Evolutionary conservation across 805 yeast species (phyloP).

Genomic region (Saccharomyces eubayanus): DNA sequence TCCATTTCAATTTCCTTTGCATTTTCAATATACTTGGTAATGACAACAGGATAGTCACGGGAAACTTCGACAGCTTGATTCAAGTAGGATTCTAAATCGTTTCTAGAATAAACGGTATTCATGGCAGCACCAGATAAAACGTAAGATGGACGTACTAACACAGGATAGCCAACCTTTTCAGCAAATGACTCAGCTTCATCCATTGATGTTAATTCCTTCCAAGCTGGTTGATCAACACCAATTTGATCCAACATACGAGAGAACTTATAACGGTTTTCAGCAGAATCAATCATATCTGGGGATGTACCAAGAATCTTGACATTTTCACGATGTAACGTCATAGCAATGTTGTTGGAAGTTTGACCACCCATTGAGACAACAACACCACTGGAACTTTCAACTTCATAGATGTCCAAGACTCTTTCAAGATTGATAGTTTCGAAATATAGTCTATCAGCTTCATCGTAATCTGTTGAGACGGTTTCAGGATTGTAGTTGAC

Average conservation of each 20-base stretch:
- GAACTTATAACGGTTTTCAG: constrained; percentile 96
- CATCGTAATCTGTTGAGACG: constrained; percentile 97
- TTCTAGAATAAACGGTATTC: constrained; percentile 89
- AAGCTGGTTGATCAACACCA: constrained; percentile 97
- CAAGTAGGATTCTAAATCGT: constrained; percentile 78
- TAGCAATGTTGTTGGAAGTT: constrained; percentile 92
- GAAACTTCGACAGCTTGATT: constrained; percentile 95
- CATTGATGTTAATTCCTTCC: constrained; percentile 93
- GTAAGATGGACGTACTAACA: constrained; percentile 93
- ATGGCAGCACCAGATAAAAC: constrained; percentile 98
- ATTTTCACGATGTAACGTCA: constrained; percentile 84
- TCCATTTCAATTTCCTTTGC: constrained; percentile 99
- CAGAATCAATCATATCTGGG: constrained; percentile 96
- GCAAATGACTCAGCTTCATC: constrained; percentile 92
- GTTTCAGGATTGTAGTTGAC: constrained; percentile 97
- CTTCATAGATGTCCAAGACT: constrained; percentile 87
- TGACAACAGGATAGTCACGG: constrained; percentile 95
- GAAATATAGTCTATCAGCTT: constrained; percentile 92
- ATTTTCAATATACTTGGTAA: constrained; percentile 91
- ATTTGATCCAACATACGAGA: constrained; percentile 93
- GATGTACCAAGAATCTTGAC: constrained; percentile 94
- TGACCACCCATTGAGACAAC: constrained; percentile 98
- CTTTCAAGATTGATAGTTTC: constrained; percentile 93
- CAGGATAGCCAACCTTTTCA: constrained; percentile 85
- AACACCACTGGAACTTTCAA: constrained; percentile 86